Evolutionary conservation across 768 basidiomycete species (phyloP).

Genomic region (Collybiopsis luxurians): DNA sequence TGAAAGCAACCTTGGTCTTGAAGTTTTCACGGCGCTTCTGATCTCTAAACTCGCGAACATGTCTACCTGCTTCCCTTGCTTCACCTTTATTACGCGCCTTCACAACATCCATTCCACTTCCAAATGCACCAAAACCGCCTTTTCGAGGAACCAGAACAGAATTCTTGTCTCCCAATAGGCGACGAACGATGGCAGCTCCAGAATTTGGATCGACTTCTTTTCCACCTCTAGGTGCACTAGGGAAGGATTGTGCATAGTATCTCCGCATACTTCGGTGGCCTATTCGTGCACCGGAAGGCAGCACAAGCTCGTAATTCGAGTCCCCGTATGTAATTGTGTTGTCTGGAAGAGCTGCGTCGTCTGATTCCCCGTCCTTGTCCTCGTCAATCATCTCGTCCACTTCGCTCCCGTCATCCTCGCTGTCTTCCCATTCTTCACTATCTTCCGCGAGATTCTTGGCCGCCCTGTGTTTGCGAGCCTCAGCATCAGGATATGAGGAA

Average conservation of each 20-base stretch:
- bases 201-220: slow-evolving; percentile 64
- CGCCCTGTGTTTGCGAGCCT: slow-evolving; percentile 21
- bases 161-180: slow-evolving; percentile 78
- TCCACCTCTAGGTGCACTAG: slow-evolving; percentile 34
- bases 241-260: slow-evolving; percentile 85
- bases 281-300: slow-evolving; percentile 90
- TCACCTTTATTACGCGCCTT: slow-evolving; percentile 94
- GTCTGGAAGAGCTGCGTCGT: slow-evolving; percentile 43
- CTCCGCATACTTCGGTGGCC: slow-evolving; percentile 86
- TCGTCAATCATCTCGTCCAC: slow-evolving; percentile 33
- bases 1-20: slow-evolving; percentile 78
- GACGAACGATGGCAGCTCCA: slow-evolving; percentile 73
- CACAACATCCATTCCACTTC: slow-evolving; percentile 76
- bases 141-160: slow-evolving; percentile 79
- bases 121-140: slow-evolving; percentile 87
- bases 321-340: slow-evolving; percentile 74
- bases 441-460: slow-evolving; percentile 22
- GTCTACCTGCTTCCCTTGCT: slow-evolving; percentile 87
- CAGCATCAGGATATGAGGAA: slow-evolving; percentile 63
- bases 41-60: slow-evolving; percentile 82
- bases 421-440: slow-evolving; percentile 34
- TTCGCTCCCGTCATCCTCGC: slow-evolving; percentile 26
- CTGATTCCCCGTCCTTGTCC: slow-evolving; percentile 41
- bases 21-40: slow-evolving; percentile 76
- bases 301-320: slow-evolving; percentile 80